Base-by-base conservation (phyloP, 805 yeast species). In the Nematodospora valgi region DNA sequence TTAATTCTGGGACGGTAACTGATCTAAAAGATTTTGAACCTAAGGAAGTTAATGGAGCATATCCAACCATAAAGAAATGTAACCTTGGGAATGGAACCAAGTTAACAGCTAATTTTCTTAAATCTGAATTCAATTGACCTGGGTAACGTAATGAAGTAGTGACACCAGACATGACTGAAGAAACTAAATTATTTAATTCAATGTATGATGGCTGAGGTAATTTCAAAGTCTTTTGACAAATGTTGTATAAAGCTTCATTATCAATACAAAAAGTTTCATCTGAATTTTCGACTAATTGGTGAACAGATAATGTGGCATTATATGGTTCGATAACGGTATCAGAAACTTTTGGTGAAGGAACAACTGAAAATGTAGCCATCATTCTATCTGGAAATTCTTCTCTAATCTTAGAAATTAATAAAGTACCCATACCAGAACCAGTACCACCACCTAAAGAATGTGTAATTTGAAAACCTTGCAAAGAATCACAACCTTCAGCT, bases 241-340 rank as follows among this genome's bases (percentile, higher is more conserved):
- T 88, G 58, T 84, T 82, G 68, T 86, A 86, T 52, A 88, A 72
- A 20, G 96, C 96, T 65, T 88, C 95, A 62, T 88, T 88, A 63
- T 88, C 96, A 52, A 88, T 80, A 73, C 96, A 88, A 78, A 87
- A 88, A 30, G 96, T 87, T 64, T 86, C 96, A 62, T 87, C 93
- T 9, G 95, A 76, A 60, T 80, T 79, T 65, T 88, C 96, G 39
- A 88, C 86, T 59, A 88, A 76, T 67, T 88, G 96, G 59, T 88
- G 94, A 46, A 87, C 77, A 12, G 96, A 86, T 49, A 88, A 72
- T 17, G 94, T 85, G 16, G 96, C 95, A 54, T 88, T 88, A 70
- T 88, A 88, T 36, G 96, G 96, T 70, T 88, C 96, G 42, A 86
- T 91, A 49, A 88, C 96, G 29, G 96, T 87, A 58, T 88, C 96